Evolutionary conservation across 2,329 filamentous ascomycete genomes (phyloP).

Genomic region (Botryotinia globosa): DNA sequence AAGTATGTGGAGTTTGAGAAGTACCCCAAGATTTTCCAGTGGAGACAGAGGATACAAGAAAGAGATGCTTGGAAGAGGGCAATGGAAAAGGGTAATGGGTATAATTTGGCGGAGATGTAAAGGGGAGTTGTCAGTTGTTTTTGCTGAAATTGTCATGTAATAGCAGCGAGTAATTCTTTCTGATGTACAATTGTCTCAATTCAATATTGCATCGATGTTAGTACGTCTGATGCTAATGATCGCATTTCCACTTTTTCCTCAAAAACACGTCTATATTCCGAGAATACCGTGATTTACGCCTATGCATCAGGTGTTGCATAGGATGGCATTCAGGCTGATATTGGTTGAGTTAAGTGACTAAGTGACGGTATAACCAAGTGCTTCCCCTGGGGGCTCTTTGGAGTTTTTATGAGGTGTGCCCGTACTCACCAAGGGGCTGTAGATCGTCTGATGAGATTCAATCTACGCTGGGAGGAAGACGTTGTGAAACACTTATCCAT

Average conservation of each 20-base stretch:
- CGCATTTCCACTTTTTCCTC: background rate
- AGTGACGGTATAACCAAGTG: background rate
- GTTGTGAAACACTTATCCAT: no score
- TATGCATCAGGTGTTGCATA: background rate
- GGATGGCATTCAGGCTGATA: background rate
- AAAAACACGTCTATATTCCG: no score
- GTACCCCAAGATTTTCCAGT: constrained; percentile 38
- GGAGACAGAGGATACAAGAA: constrained; percentile 36
- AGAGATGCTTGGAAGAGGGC: constrained; percentile 38
- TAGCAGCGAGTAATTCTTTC: background rate
- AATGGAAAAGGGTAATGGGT: constrained; percentile 38
- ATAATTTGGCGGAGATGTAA: constrained; percentile 32
- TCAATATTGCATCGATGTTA: background rate
- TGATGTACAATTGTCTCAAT: background rate
- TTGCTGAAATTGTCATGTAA: background rate
- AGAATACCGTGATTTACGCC: background rate
- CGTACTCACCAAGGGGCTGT: background rate
- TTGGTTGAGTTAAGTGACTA: background rate
- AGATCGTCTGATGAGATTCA: background rate
- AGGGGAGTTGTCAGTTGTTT: background rate
- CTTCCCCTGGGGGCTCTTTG: background rate
- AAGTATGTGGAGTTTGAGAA: constrained; percentile 36
- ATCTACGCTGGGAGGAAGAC: background rate
- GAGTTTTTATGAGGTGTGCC: background rate
- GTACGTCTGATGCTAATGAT: background rate